Evolutionary conservation across 495 filamentous ascomycete species (phyloP), one percentile per base, ranked within the genome.

Genomic region (Penicillium parvum): DNA sequence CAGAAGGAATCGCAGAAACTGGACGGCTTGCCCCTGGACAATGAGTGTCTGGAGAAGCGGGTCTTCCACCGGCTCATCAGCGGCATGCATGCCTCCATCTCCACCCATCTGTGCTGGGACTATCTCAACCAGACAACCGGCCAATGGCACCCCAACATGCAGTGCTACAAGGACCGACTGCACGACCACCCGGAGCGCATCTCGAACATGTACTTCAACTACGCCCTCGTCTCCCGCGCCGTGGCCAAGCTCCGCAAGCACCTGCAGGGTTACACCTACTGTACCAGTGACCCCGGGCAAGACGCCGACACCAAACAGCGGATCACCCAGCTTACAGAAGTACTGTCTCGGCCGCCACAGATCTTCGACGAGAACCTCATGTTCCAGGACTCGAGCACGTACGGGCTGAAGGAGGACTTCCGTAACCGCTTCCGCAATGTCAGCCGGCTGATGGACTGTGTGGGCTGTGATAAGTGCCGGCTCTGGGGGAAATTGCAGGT

Each of bases 401-500:
- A 85, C 45, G 84, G 82, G 22, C 72, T 97, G 26, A 97, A 96
- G 60, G 94, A 97, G 60, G 92, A 98, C 59, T 98, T 98, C 76
- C 84, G 88, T 52, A 91, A 94, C 60, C 86, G 92, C 10, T 97
- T 98, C 78, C 79, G 92, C 50, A 98, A 98, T 51, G 88, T 98
- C 39, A 90, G 84, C 51, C 80, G 92, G 15, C 69, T 97, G 53
- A 98, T 98, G 92, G 92, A 98, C 67, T 98, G 92, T 63, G 92
- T 97, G 11, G 92, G 92, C 15, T 98, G 92, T 65, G 92, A 98
- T 69, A 98, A 98, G 69, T 98, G 92, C 68, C 81, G 92, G 11
- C 79, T 98, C 3, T 98, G 92, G 94, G 92, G 92, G 36, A 98
- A 97, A 65, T 65, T 98, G n/a, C 92, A 98, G 62, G 92, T 89